Evolutionary conservation across 2,329 filamentous ascomycete genomes (phyloP).

Genomic region (Xylariaceae sp.): DNA sequence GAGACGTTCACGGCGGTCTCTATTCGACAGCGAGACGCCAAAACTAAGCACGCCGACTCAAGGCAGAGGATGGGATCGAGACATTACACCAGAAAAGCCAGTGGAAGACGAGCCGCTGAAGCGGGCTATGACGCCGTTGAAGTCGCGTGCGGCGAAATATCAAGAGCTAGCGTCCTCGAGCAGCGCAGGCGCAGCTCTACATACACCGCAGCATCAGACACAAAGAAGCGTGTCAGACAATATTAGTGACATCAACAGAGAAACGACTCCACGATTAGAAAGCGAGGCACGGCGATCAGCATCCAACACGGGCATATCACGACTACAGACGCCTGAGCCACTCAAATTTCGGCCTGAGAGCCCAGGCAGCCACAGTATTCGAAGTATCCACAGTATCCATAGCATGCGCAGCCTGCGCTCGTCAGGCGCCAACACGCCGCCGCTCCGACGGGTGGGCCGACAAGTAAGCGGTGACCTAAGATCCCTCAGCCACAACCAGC

Average conservation of each 20-base stretch:
- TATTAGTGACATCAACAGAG: constrained; percentile 23
- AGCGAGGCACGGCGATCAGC: constrained; percentile 49
- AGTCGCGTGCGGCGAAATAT: constrained; percentile 31
- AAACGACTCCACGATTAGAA: constrained; percentile 34
- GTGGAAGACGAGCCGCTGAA: constrained; percentile 20
- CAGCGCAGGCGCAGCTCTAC: constrained; percentile 28
- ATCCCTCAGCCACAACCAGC: constrained; percentile 66
- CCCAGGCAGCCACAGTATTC: constrained; percentile 56
- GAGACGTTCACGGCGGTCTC: constrained; percentile 33
- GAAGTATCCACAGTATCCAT: constrained; percentile 22
- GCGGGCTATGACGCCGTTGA: constrained; percentile 21
- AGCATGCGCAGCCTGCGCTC: constrained; percentile 49
- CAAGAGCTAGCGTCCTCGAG: constrained; percentile 25
- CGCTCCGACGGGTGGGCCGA: constrained; percentile 71
- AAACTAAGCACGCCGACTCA: constrained; percentile 34
- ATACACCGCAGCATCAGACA: constrained; percentile 27
- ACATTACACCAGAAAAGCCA: constrained; percentile 21
- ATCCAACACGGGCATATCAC: constrained; percentile 62
- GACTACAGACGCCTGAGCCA: constrained; percentile 61
- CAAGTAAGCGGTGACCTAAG: constrained; percentile 79
- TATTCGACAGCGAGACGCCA: constrained; percentile 38
- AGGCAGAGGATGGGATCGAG: constrained; percentile 20
- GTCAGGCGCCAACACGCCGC: constrained; percentile 64
- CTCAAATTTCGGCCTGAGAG: constrained; percentile 68
- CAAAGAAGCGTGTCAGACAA: constrained; percentile 51